Evolutionary conservation across 805 yeast species (phyloP), one percentile per base, ranked within the genome.

Genomic region (Zygotorulaspora chibaensis): DNA sequence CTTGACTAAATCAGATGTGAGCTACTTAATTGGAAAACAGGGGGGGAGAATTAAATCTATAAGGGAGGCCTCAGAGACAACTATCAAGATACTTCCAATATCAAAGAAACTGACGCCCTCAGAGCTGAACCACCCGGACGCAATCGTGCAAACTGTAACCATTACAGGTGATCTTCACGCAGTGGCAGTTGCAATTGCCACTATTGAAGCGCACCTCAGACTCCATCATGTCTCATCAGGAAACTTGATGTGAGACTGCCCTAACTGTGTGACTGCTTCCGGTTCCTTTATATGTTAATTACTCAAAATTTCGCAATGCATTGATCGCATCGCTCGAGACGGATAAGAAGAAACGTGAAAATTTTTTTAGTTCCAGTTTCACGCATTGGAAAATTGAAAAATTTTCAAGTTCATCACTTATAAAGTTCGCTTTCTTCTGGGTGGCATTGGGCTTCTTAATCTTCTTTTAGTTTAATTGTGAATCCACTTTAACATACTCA

Each of bases 1-100:
- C 9, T 18, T 54, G 29, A 52, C 40, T 17, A 52, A 48, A 40
- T 27, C 52, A 20, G 74, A 74, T 43, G 67, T 73, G 1, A 62
- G 73, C 1, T 67, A 59, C 39, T 49, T 75, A 6, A 75, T 76
- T 40, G 80, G 80, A 0, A 62, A 55, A 18, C 56, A 58, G n/a
- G 80, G 80, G 1, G 30, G 50, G 15, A 59, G 66, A 35, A 73
- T 76, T 11, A 65, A 62, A 31, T 40, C 42, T 4, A 57, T 75
- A 8, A 49, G 79, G 27, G 54, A 56, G 4, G 40, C 42, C 18
- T 63, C 74, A 1, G 50, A 59, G 0, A 75, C 78, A 3, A 57
- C 50, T 8, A 65, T 76, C 31, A 70, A 71, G 42, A 66, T 75
- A 3, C 51, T 71, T 10, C 73, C 74, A 0, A 43, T 68, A 10